Evolutionary conservation across 2,329 filamentous ascomycete species (phyloP), one percentile per base, ranked within the genome.

Genomic region (Ophiostoma himal-ulmi): DNA sequence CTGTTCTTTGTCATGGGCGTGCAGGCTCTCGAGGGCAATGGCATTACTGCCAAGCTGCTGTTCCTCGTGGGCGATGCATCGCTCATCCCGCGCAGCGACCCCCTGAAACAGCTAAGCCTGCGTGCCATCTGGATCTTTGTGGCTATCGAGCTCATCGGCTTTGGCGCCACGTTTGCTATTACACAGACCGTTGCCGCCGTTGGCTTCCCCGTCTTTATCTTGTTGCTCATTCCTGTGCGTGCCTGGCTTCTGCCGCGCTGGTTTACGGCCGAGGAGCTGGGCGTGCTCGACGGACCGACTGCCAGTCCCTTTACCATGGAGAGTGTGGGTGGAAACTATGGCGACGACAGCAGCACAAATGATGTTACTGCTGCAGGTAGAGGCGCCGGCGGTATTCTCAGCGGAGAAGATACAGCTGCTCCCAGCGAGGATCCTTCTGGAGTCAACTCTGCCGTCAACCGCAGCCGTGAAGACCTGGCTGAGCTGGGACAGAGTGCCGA

Each of bases 1-100:
- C 84, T 94, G 36, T 94, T 94, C 83, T 94, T 94, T 80, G 86
- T 93, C 77, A 94, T 94, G 91, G 91, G 91, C 60, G 84, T 92
- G 72, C 90, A 94, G 80, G 91, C 91, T 3, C 86, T 94, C 41
- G 85, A 89, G 76, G 89, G 81, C 34, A 94, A 94, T 77, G 91
- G 91, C 30, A 92, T 94, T 76, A 94, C 91, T 0, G 81, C 84
- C 72, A 94, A 94, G 78, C 77, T 94, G 10, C 77, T 92, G 30
- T 94, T 91, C 78, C 83, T 94, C 1, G 79, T 83, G 1, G 85
- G 87, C 73, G 91, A 94, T 78, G 81, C 78, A 67, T 77, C 82
- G 5, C 82, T 93, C n/a, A 92, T 89, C 0, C 82, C 85, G 3
- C 80, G 80, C 69, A 48, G 44, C 0, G 85, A 90, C 73, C 89